phyloP scores from a whole-genome alignment of 2,329 filamentous ascomycete species.

The Iodosphaeria phyllophila region DNA sequence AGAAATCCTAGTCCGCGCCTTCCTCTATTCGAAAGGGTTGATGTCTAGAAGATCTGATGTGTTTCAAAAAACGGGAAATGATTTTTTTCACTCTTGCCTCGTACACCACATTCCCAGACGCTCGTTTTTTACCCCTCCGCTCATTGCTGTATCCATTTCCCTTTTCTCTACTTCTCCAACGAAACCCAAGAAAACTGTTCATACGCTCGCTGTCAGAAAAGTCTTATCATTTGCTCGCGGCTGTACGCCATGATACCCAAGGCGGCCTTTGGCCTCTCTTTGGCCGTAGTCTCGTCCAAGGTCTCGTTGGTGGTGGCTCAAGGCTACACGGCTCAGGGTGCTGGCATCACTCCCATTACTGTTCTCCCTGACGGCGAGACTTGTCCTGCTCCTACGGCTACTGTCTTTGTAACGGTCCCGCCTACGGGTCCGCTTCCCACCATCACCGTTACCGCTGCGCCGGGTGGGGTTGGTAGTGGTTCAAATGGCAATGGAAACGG shows the following conservation, averaged over 20 bases:
- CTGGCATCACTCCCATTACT: constrained; percentile 3
- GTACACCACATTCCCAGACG: background rate
- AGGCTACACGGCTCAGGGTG: constrained; percentile 1
- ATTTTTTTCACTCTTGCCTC: background rate
- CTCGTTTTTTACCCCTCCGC: constrained; percentile 2
- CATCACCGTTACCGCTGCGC: background rate
- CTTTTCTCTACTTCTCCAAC: constrained; percentile 2
- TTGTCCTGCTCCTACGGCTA: constrained; percentile 21
- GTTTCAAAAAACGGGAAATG: constrained; percentile 1
- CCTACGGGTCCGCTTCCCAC: constrained; percentile 9
- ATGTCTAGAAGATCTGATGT: background rate
- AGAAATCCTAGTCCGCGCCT: background rate
- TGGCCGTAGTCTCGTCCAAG: constrained; percentile 2
- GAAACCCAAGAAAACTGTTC: background rate
- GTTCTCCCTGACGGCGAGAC: constrained; percentile 10
- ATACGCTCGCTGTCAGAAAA: too few relatives aligned
- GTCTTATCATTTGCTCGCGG: too few relatives aligned
- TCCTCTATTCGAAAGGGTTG: too few relatives aligned
- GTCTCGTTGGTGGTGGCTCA: constrained; percentile 1
- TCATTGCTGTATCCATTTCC: constrained; percentile 3
- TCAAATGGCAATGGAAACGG: background rate
- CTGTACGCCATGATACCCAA: too few relatives aligned
- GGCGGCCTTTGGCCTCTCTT: constrained; percentile 1
- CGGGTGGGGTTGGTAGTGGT: background rate
- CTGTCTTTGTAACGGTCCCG: constrained; percentile 28